Conservation (phyloP, 2,329 filamentous ascomycete genomes). For the Xylariaceae sp. region DNA sequence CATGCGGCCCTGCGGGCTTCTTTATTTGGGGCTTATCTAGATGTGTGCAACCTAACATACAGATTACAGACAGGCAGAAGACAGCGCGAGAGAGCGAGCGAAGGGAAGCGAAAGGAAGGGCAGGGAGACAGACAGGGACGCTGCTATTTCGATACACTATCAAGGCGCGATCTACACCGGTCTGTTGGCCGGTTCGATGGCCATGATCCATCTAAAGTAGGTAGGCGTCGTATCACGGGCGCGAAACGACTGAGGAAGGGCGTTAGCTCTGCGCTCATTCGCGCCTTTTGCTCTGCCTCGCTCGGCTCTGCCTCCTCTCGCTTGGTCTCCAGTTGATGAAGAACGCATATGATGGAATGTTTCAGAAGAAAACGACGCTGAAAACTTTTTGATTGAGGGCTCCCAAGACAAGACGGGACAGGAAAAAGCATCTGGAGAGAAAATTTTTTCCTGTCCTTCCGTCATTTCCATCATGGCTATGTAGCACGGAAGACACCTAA, state of each 20-base stretch:
- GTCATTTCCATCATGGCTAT: not conserved
- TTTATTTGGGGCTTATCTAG: not conserved
- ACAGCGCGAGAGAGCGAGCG: no score
- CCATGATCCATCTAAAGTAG: no score
- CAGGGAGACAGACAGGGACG: no score
- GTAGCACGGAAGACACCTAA: not conserved
- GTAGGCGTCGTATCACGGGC: not conserved
- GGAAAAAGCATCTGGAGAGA: not conserved
- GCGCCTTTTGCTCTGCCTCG: not conserved
- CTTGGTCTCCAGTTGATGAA: not conserved
- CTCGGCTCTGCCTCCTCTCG: not conserved
- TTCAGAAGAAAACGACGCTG: not conserved
- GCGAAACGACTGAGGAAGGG: not conserved
- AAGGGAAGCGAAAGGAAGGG: no score
- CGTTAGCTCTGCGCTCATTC: not conserved
- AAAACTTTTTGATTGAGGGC: not conserved
- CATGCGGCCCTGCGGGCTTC: not conserved
- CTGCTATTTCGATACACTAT: not conserved
- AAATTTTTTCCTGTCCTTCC: conserved; percentile 15
- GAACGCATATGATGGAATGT: not conserved
- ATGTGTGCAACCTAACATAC: no score
- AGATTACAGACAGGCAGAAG: no score
- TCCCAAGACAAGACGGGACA: not conserved
- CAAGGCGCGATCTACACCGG: not conserved
- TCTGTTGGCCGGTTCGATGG: not conserved